Evolutionary conservation across 2,329 filamentous ascomycete species (phyloP).

Genomic region (Drechslerella dactyloides): DNA sequence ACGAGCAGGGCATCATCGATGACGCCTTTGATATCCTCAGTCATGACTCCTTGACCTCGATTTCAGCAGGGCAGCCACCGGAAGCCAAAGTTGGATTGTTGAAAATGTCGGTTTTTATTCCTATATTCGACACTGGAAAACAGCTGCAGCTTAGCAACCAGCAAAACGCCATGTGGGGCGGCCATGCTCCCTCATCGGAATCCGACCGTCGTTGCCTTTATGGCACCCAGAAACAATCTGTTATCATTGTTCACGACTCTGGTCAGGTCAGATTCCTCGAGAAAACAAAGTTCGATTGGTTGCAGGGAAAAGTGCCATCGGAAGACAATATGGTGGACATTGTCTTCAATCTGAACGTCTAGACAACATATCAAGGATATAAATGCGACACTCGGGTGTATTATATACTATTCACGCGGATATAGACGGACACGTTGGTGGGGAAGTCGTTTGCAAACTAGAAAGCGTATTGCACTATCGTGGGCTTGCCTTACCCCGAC

Average conservation of each 20-base stretch:
- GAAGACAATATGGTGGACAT: constrained; percentile 20
- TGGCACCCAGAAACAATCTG: constrained; percentile 41
- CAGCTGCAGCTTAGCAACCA: neutral
- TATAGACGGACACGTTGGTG: too few relatives aligned
- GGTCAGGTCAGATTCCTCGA: constrained; percentile 37
- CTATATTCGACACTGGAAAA: constrained; percentile 60
- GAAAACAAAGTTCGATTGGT: constrained; percentile 38
- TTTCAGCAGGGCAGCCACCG: constrained; percentile 58
- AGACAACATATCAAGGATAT: neutral
- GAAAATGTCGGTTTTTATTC: constrained; percentile 68
- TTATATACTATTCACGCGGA: too few relatives aligned
- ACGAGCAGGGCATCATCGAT: constrained; percentile 62
- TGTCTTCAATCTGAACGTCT: constrained; percentile 25
- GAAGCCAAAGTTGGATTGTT: constrained; percentile 65
- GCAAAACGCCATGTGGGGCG: neutral
- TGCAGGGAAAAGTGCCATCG: constrained; percentile 10
- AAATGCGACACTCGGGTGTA: too few relatives aligned
- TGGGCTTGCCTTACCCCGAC: too few relatives aligned
- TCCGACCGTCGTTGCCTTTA: constrained; percentile 15
- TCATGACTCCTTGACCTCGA: constrained; percentile 64
- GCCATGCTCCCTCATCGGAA: neutral
- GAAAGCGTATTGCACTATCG: too few relatives aligned
- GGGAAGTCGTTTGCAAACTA: too few relatives aligned
- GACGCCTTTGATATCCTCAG: constrained; percentile 65
- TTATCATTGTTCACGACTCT: constrained; percentile 31